Conservation (phyloP, 441 rosid species). For the Brassica hybrid region DNA sequence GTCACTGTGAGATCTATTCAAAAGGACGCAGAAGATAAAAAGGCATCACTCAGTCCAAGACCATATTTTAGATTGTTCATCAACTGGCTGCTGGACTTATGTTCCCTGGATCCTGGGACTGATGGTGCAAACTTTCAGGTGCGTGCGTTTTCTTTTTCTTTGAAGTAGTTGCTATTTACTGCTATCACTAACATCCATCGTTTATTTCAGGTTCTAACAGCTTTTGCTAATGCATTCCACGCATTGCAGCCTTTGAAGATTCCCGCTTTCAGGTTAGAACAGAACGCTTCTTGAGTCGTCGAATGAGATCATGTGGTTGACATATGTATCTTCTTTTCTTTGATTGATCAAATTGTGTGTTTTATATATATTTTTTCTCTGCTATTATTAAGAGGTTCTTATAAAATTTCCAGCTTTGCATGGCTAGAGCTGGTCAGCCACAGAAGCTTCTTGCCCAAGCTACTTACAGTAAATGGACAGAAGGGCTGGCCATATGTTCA, state of each 20-base stretch:
- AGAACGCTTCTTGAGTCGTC: conserved; percentile 2
- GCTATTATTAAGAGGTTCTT: conserved; percentile 35
- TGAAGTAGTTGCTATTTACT: conserved; percentile 4
- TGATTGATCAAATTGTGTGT: background rate
- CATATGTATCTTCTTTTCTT: conserved; percentile 3
- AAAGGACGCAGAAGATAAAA: conserved; percentile 91
- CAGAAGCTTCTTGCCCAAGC: conserved; percentile 97
- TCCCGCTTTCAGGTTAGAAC: conserved; percentile 90
- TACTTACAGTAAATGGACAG: conserved; percentile 83
- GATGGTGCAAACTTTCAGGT: conserved; percentile 92
- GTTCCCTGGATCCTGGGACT: conserved; percentile 65
- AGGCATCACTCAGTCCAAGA: conserved; percentile 82
- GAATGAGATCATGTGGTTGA: conserved; percentile 16
- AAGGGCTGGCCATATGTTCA: conserved; percentile 98
- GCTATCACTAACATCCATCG: conserved; percentile 11
- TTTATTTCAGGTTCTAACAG: conserved; percentile 72
- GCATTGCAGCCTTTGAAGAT: conserved; percentile 88
- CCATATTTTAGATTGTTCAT: conserved; percentile 98
- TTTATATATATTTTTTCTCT: background rate
- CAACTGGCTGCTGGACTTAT: conserved; percentile 85
- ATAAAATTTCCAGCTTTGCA: conserved; percentile 75
- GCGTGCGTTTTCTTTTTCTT: conserved; percentile 30
- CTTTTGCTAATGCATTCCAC: conserved; percentile 92
- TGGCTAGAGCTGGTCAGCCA: conserved; percentile 98
- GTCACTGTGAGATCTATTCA: conserved; percentile 82